A percentile compares a stretch with the other conserved stretches of the same genome.
These are phyloP conservation scores for Rosa rugosa DNA, from an alignment of 306 rosid genomes.

Conservation along the genomic window DNA sequence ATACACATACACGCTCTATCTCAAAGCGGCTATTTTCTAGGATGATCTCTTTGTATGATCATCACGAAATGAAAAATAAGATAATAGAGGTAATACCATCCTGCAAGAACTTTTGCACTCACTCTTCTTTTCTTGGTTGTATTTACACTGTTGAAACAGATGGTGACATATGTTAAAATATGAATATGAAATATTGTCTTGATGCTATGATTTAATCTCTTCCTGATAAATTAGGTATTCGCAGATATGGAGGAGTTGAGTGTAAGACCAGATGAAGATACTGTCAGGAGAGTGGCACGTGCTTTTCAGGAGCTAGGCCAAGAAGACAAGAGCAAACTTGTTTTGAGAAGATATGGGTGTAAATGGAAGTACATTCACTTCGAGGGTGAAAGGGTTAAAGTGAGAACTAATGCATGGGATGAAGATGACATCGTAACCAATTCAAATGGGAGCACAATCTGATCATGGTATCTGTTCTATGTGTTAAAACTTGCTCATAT, in stretches of 20 bases:
- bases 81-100: constrained; percentile 58
- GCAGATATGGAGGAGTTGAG: constrained; percentile 89
- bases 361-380: constrained; percentile 88
- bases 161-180: neutral
- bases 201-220: constrained; percentile 11
- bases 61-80: constrained; percentile 60
- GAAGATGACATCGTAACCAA: constrained; percentile 35
- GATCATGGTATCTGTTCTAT: neutral
- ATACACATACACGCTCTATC: constrained; percentile 66
- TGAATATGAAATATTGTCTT: neutral
- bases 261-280: constrained; percentile 84
- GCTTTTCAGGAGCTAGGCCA: constrained; percentile 62
- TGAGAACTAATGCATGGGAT: constrained; percentile 46
- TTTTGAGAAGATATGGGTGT: constrained; percentile 58
- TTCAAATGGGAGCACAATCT: constrained; percentile 15
- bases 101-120: constrained; percentile 3
- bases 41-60: constrained; percentile 82
- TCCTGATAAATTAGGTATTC: constrained; percentile 55
- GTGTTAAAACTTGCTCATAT: neutral
- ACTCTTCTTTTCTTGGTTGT: neutral
- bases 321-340: constrained; percentile 61
- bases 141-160: neutral
- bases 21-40: constrained; percentile 79
- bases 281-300: constrained; percentile 62
- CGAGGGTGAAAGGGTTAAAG: constrained; percentile 77